A percentile compares a stretch with the other conserved stretches of the same genome.
phyloP scores from a whole-genome alignment of 768 basidiomycete species.

The Hericium erinaceus region DNA sequence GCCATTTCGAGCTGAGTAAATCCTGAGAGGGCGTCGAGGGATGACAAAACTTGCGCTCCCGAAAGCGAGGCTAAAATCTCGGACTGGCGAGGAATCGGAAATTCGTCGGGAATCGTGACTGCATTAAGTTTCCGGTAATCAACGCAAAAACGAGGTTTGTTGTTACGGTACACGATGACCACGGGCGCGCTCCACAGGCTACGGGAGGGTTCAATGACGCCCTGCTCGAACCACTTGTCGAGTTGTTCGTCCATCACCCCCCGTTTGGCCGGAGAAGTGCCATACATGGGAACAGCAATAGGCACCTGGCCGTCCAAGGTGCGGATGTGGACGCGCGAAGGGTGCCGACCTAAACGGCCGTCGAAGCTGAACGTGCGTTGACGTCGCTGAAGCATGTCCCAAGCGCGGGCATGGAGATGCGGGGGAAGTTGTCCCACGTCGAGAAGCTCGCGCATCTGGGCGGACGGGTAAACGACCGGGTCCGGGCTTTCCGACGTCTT shows the following conservation, averaged over 20 bases:
- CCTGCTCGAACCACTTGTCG: neutral
- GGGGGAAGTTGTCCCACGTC: neutral
- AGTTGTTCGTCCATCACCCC: neutral
- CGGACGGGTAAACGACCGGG: neutral
- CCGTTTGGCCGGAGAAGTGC: neutral
- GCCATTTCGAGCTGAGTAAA: constrained; percentile 27
- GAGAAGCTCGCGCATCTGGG: neutral
- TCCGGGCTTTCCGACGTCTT: constrained; percentile 1
- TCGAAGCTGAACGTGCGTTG: neutral
- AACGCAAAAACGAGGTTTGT: neutral
- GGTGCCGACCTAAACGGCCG: neutral
- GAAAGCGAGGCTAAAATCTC: constrained; percentile 14
- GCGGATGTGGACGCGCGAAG: neutral
- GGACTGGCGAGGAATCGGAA: constrained; percentile 19
- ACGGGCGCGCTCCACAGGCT: constrained; percentile 5
- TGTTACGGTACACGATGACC: constrained; percentile 14
- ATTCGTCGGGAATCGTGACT: constrained; percentile 15
- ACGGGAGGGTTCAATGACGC: neutral
- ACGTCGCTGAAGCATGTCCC: neutral
- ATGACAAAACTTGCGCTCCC: constrained; percentile 20
- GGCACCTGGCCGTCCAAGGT: neutral
- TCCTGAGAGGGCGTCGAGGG: constrained; percentile 28
- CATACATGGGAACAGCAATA: neutral
- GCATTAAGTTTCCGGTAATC: constrained; percentile 1
- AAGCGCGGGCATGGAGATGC: neutral